Conservation (phyloP, 257 asterid species). For the Dorcoceras hygrometricum region DNA sequence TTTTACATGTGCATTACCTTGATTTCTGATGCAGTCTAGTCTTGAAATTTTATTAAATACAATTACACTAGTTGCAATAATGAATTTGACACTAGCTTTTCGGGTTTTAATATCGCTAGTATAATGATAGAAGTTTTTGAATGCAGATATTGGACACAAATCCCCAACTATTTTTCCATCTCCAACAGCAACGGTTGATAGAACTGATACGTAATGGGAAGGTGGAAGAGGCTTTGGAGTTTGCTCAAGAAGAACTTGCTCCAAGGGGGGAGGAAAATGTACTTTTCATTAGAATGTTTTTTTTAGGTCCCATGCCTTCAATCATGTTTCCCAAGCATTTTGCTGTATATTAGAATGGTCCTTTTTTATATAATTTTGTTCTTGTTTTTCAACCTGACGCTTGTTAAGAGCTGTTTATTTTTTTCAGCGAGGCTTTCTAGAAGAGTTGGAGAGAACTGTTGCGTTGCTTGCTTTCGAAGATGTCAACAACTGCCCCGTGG, state of each 20-base stretch:
- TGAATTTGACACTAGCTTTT: slow-evolving; percentile 6
- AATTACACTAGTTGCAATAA: neutral
- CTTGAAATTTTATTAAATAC: slow-evolving; percentile 1
- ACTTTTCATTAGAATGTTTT: slow-evolving; percentile 20
- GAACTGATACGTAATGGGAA: slow-evolving; percentile 74
- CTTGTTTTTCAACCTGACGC: neutral
- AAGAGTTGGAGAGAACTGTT: slow-evolving; percentile 83
- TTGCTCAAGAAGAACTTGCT: slow-evolving; percentile 95
- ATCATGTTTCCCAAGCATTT: neutral
- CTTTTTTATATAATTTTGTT: neutral
- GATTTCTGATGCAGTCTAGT: neutral
- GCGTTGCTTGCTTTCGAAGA: slow-evolving; percentile 82
- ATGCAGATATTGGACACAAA: slow-evolving; percentile 85
- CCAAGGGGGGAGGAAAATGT: slow-evolving; percentile 94
- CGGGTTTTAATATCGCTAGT: neutral
- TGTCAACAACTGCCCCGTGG: slow-evolving; percentile 62
- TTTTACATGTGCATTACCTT: slow-evolving; percentile 1
- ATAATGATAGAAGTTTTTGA: neutral
- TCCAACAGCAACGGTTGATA: slow-evolving; percentile 82
- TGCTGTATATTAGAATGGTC: slow-evolving; percentile 3
- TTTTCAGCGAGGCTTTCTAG: slow-evolving; percentile 62
- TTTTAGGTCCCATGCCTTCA: neutral
- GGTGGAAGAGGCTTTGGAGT: slow-evolving; percentile 79
- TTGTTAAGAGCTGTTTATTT: slow-evolving; percentile 2
- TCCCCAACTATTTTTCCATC: slow-evolving; percentile 85